These are phyloP conservation scores for Aciculoconidium aculeatum DNA, from an alignment of 805 yeast species.

Conservation along the genomic window DNA sequence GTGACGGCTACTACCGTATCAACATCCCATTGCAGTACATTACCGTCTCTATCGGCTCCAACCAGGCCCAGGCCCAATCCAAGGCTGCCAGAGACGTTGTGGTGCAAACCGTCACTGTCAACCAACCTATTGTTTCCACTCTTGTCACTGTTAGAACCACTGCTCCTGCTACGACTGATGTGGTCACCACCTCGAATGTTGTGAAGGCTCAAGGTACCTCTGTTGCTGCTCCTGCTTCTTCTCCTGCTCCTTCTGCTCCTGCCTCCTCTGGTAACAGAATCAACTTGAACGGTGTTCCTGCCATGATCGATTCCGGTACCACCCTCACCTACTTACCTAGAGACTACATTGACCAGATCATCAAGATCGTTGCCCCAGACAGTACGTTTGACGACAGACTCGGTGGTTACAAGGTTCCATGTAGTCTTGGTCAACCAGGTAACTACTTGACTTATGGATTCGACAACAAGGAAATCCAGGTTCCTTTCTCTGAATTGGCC, in stretches of 20 bases:
- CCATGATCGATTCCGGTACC: slow-evolving; percentile 54
- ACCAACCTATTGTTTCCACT: no score
- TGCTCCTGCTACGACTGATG: not conserved
- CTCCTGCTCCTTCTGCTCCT: slow-evolving; percentile 2
- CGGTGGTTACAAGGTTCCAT: slow-evolving; percentile 12
- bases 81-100: no score
- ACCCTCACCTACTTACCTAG: slow-evolving; percentile 44
- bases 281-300: slow-evolving; percentile 21
- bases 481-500: slow-evolving; percentile 11
- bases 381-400: slow-evolving; percentile 3
- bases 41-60: no score
- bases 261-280: slow-evolving; percentile 4
- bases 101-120: no score
- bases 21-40: slow-evolving; percentile 16
- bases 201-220: slow-evolving; percentile 1
- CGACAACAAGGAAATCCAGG: slow-evolving; percentile 7
- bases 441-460: slow-evolving; percentile 10
- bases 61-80: no score
- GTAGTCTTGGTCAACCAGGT: slow-evolving; percentile 9
- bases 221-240: slow-evolving; percentile 2
- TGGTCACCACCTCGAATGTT: not conserved
- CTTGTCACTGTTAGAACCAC: slow-evolving; percentile 9
- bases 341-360: slow-evolving; percentile 6
- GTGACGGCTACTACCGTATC: slow-evolving; percentile 11
- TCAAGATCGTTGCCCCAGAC: slow-evolving; percentile 6